Percentiles rank a stretch among this genome's conserved stretches.
phyloP scores from a whole-genome alignment of 2,329 filamentous ascomycete genomes.

The Fusarium proliferatum region DNA sequence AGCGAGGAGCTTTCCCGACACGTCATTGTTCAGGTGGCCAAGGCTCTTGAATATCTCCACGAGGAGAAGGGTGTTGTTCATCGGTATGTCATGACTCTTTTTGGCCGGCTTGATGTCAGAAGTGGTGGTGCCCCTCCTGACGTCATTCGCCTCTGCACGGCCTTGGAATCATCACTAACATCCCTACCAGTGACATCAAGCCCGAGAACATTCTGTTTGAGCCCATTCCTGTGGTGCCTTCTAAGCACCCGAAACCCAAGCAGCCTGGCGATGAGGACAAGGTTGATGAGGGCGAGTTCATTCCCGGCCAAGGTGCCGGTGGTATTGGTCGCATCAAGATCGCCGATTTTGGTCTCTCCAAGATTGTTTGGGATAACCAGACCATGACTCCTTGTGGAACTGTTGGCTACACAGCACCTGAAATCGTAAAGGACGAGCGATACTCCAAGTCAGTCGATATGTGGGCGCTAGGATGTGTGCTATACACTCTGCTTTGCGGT shows the following conservation, averaged over 20 bases:
- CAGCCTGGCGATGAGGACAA: constrained; percentile 96
- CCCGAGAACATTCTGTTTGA: constrained; percentile 97
- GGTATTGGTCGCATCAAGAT: constrained; percentile 97
- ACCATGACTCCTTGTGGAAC: constrained; percentile 99
- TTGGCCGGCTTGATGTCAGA: background rate
- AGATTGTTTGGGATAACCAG: constrained; percentile 97
- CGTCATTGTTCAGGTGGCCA: constrained; percentile 94
- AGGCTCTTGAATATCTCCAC: constrained; percentile 92
- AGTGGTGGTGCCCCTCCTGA: constrained; percentile 45
- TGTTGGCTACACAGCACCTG: constrained; percentile 96
- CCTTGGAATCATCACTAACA: constrained; percentile 35
- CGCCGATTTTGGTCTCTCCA: constrained; percentile 96
- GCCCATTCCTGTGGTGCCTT: constrained; percentile 83
- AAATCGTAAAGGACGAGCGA: constrained; percentile 98
- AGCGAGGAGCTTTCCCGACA: constrained; percentile 95
- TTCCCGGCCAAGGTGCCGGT: constrained; percentile 82
- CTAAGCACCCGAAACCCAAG: constrained; percentile 81
- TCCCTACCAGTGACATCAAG: constrained; percentile 84
- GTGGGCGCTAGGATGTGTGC: constrained; percentile 97
- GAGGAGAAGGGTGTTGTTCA: constrained; percentile 96
- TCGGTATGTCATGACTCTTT: constrained; percentile 71
- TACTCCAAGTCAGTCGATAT: constrained; percentile 99
- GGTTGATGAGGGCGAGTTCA: constrained; percentile 93
- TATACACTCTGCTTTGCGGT: constrained; percentile 96
- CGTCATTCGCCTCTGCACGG: constrained; percentile 42